These are phyloP conservation scores for Tolypocladium album DNA, from an alignment of 2,329 filamentous ascomycete species.

Conservation along the genomic window DNA sequence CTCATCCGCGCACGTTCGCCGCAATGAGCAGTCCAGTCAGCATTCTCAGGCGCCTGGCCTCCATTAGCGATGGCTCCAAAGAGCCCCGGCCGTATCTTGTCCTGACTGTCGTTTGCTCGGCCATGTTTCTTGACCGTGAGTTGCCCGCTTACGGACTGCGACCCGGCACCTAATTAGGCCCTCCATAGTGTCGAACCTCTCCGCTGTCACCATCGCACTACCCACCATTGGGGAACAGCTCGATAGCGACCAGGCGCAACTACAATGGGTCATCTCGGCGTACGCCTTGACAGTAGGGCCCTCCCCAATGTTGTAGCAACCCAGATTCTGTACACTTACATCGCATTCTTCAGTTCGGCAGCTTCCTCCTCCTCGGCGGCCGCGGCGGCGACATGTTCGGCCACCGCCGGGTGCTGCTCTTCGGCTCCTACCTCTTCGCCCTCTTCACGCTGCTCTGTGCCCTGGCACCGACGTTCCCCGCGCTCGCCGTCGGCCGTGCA, in stretches of 20 bases:
- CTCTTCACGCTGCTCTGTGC: slow-evolving; percentile 1
- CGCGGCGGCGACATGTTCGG: slow-evolving; percentile 1
- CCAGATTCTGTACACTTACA: neutral
- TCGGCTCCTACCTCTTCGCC: slow-evolving; percentile 1
- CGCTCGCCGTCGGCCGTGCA: neutral
- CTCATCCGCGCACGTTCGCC: neutral
- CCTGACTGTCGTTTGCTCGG: neutral
- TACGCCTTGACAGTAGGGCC: neutral
- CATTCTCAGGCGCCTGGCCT: neutral
- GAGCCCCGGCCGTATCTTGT: neutral
- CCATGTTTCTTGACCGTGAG: neutral
- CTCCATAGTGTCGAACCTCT: neutral
- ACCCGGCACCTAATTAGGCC: neutral
- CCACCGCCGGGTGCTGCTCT: neutral
- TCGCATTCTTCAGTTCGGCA: neutral
- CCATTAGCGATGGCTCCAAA: neutral
- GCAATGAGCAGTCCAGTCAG: neutral
- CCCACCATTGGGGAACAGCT: neutral
- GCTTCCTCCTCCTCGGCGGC: slow-evolving; percentile 1
- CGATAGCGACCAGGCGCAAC: neutral
- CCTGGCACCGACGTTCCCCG: neutral
- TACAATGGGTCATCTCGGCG: neutral
- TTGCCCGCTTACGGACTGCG: neutral
- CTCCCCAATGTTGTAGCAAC: neutral
- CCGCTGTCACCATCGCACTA: neutral